phyloP scores from a whole-genome alignment of 2,329 filamentous ascomycete species.

The Pyrenophora teres region DNA sequence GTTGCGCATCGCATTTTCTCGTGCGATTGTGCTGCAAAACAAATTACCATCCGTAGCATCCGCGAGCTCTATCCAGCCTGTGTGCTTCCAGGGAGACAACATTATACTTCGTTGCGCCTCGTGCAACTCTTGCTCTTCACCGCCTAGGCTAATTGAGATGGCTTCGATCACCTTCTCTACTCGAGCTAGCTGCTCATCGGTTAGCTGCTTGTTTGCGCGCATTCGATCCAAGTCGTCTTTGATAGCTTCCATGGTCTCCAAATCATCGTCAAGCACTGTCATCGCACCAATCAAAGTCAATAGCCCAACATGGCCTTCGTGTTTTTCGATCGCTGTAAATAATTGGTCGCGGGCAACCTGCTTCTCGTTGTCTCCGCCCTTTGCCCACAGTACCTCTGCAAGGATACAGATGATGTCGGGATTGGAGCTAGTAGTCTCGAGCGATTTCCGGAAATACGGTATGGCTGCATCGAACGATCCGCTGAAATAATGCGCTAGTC shows the following conservation, averaged over 20 bases:
- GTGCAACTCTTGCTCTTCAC: slow-evolving; percentile 57
- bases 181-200: slow-evolving; percentile 65
- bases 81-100: slow-evolving; percentile 76
- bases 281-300: slow-evolving; percentile 83
- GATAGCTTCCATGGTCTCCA: slow-evolving; percentile 79
- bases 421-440: slow-evolving; percentile 75
- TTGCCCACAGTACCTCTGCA: slow-evolving; percentile 91
- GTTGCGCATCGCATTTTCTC: slow-evolving; percentile 74
- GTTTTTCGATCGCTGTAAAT: slow-evolving; percentile 75
- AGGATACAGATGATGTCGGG: slow-evolving; percentile 86
- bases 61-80: slow-evolving; percentile 80
- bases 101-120: slow-evolving; percentile 79
- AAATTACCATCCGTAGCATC: slow-evolving; percentile 54
- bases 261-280: slow-evolving; percentile 78
- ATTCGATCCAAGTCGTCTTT: slow-evolving; percentile 75
- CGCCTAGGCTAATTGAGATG: slow-evolving; percentile 64
- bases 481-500: slow-evolving; percentile 78
- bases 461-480: slow-evolving; percentile 71
- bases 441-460: slow-evolving; percentile 76
- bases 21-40: slow-evolving; percentile 74
- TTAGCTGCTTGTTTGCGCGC: slow-evolving; percentile 68
- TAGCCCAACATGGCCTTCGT: slow-evolving; percentile 77
- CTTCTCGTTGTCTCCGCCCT: slow-evolving; percentile 73
- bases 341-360: slow-evolving; percentile 78
- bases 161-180: slow-evolving; percentile 78